Percentiles rank a stretch among this genome's conserved stretches.
These are phyloP conservation scores for Jaapia argillacea DNA, from an alignment of 768 basidiomycete genomes.

Conservation along the genomic window DNA sequence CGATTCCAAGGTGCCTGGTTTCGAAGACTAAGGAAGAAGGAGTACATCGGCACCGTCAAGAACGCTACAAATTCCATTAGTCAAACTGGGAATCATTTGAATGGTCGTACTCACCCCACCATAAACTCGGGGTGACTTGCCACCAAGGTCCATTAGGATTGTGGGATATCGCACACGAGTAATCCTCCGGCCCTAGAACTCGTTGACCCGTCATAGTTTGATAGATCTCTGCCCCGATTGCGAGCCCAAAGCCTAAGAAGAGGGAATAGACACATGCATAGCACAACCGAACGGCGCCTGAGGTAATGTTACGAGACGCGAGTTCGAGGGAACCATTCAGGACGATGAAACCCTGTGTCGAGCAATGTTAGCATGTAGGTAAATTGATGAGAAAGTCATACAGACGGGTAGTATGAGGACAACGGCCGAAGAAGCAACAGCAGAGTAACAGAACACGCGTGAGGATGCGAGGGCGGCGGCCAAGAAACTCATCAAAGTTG, in stretches of 20 bases:
- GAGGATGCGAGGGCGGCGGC: slow-evolving; percentile 65
- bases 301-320: slow-evolving; percentile 70
- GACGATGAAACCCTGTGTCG: slow-evolving; percentile 57
- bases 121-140: slow-evolving; percentile 54
- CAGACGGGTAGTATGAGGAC: slow-evolving; percentile 72
- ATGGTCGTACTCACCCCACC: slow-evolving; percentile 46
- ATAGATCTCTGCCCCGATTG: slow-evolving; percentile 68
- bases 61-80: slow-evolving; percentile 34
- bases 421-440: slow-evolving; percentile 66
- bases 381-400: not conserved
- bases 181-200: slow-evolving; percentile 46
- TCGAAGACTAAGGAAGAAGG: slow-evolving; percentile 54
- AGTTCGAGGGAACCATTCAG: slow-evolving; percentile 69
- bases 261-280: slow-evolving; percentile 75
- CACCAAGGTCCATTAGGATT: slow-evolving; percentile 58
- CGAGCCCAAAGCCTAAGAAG: slow-evolving; percentile 72
- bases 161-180: slow-evolving; percentile 50
- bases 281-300: slow-evolving; percentile 77
- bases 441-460: slow-evolving; percentile 69
- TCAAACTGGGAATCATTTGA: not conserved
- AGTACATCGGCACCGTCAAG: slow-evolving; percentile 61
- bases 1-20: slow-evolving; percentile 50
- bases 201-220: slow-evolving; percentile 37
- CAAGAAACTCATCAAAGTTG: slow-evolving; percentile 71
- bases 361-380: slow-evolving; percentile 2